Percentiles rank a stretch among this genome's conserved stretches.
phyloP scores from a whole-genome alignment of 352 stramenopile genomes.

The Globisporangium alternatum region DNA sequence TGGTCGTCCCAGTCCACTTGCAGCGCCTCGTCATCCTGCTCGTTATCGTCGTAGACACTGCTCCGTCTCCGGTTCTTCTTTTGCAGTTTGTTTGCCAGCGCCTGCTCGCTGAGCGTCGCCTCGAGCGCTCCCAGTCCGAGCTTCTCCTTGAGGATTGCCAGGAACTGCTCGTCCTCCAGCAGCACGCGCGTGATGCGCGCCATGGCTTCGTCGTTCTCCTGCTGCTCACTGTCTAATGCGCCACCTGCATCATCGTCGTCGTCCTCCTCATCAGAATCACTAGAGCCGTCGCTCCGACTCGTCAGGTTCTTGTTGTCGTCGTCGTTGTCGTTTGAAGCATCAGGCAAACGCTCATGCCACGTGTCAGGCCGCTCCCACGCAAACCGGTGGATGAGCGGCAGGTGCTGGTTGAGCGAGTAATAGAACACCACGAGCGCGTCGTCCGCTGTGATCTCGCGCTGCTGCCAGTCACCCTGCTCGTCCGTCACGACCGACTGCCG shows the following conservation, averaged over 20 bases:
- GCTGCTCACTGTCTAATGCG: constrained; percentile 22
- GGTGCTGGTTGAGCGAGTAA: constrained; percentile 47
- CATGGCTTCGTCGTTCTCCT: constrained; percentile 28
- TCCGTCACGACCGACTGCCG: constrained; percentile 36
- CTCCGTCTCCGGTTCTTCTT: constrained; percentile 5
- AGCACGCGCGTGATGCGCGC: constrained; percentile 32
- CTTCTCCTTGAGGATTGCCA: constrained; percentile 51
- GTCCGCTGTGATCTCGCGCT: constrained; percentile 49
- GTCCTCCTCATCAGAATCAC: not conserved
- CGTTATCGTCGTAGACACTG: constrained; percentile 16
- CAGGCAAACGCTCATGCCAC: constrained; percentile 25
- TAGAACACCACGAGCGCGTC: constrained; percentile 63
- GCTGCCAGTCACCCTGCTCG: constrained; percentile 59
- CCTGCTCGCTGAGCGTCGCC: constrained; percentile 2
- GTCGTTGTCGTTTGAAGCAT: constrained; percentile 16
- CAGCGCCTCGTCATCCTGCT: constrained; percentile 28
- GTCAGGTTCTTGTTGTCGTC: constrained; percentile 15
- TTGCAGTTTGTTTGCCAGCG: not conserved
- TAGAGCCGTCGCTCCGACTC: constrained; percentile 8
- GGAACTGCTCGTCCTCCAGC: constrained; percentile 60
- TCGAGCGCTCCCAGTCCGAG: constrained; percentile 39
- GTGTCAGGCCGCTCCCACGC: constrained; percentile 43
- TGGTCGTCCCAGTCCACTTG: constrained; percentile 44
- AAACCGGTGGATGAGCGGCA: constrained; percentile 41
- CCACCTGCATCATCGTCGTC: not conserved